Evolutionary conservation across 2,329 filamentous ascomycete species (phyloP).

Genomic region (Ophiostoma perfectum): DNA sequence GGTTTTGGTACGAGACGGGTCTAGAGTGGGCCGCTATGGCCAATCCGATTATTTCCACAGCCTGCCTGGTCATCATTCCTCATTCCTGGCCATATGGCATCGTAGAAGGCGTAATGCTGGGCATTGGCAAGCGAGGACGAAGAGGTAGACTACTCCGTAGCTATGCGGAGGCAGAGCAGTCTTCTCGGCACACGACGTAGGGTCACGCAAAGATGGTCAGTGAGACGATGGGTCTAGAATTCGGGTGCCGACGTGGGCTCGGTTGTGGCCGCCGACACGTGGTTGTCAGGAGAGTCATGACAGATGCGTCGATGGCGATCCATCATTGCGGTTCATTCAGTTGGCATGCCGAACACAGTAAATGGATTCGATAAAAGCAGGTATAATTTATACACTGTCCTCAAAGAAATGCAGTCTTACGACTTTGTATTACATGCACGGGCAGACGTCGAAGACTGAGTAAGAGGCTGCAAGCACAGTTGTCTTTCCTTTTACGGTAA

Average conservation of each 20-base stretch:
- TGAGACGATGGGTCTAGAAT: no score
- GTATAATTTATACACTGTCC: no score
- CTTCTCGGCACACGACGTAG: no score
- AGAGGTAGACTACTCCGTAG: no score
- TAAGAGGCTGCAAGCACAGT: not conserved
- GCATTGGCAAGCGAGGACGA: not conserved
- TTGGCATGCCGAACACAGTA: no score
- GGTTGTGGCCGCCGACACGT: not conserved
- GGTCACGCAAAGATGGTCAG: no score
- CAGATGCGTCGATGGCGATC: no score
- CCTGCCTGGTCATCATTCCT: not conserved
- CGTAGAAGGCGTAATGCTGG: slow-evolving; percentile 5
- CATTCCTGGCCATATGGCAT: slow-evolving; percentile 6
- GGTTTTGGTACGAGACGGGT: not conserved
- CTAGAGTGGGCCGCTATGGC: no score
- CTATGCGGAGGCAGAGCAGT: no score
- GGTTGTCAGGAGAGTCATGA: not conserved
- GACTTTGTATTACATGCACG: not conserved
- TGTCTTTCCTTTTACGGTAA: not conserved
- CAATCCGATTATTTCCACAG: not conserved
- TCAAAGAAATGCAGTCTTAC: not conserved
- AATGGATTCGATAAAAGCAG: no score
- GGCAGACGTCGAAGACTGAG: not conserved
- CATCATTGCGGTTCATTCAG: no score
- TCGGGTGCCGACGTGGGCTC: no score